Evolutionary conservation across 805 yeast species (phyloP), one percentile per base, ranked within the genome.

Genomic region (Pichia eremophila): DNA sequence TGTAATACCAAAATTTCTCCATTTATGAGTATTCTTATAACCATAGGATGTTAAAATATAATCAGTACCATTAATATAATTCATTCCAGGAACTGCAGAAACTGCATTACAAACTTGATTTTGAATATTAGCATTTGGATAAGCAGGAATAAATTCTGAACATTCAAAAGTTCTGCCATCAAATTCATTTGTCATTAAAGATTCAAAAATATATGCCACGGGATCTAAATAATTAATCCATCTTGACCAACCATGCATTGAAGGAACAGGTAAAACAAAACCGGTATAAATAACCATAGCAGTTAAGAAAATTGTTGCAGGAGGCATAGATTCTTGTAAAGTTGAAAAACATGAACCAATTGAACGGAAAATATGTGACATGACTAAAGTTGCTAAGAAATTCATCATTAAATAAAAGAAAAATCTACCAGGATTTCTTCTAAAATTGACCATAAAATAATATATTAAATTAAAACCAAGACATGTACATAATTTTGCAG

Each of bases 1-100:
- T 38, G 71, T 62, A 53, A 85, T 81, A 61, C 90, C 95, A 52
- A 81, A 75, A 60, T 87, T 83, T 68, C 95, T 78, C 95, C 95
- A 87, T 46, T 75, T 75, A 63, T 86, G 85, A 25, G 64, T 50
- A 56, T 70, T 72, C 41, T 58, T 61, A 68, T 81, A 87, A 40
- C 64, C 59, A 64, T 63, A 86, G 15, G 81, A 61, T 14, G 54
- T 62, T 27, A 43, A 49, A 47, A 86, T 53, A 57, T 83, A 86
- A 35, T 61, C 64, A 53, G 79, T 77, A 55, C 95, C 95, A 32
- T 62, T 57, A 42, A 86, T 85, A 44, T 53, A 53, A 14, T 58
- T 48, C 22, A 61, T 58, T 39, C 95, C 93, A 2, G 80, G 67
- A 3, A 55, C 54, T 12, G 90, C 69, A 38, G 91, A 89, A 31